phyloP scores from a whole-genome alignment of 2,329 filamentous ascomycete genomes.

The Sporothrix brunneoviolacea region DNA sequence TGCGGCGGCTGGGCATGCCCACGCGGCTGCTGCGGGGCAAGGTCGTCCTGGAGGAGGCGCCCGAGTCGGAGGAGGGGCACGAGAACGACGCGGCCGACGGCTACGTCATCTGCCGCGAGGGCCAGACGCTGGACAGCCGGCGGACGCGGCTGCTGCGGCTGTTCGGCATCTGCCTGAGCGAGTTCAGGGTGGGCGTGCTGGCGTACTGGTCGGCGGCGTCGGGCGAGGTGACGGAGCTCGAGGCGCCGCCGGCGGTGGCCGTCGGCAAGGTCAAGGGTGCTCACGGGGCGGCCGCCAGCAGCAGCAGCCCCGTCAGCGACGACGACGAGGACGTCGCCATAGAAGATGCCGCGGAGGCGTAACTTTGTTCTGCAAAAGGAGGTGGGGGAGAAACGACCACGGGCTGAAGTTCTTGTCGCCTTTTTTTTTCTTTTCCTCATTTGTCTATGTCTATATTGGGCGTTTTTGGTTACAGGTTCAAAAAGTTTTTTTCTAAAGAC shows the following conservation, averaged over 20 bases:
- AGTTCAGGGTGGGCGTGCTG: conserved; percentile 77
- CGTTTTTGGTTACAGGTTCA: conserved; percentile 13
- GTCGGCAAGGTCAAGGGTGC: background rate
- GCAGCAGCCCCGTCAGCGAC: background rate
- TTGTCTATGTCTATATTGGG: background rate
- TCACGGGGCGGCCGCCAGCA: background rate
- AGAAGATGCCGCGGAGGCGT: conserved; percentile 2
- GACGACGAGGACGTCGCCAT: conserved; percentile 10
- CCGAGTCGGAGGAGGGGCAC: conserved; percentile 39
- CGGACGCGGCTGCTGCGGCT: conserved; percentile 93
- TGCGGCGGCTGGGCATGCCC: conserved; percentile 83
- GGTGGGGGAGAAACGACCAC: no score
- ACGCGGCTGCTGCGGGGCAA: conserved; percentile 83
- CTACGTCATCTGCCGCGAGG: conserved; percentile 80
- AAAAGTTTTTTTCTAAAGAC: conserved; percentile 6
- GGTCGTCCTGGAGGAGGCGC: conserved; percentile 57
- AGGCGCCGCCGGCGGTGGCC: conserved; percentile 15
- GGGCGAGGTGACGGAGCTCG: conserved; percentile 52
- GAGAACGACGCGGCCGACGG: conserved; percentile 40
- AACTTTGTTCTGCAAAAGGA: no score
- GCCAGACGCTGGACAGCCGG: conserved; percentile 77
- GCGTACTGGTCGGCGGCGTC: conserved; percentile 64
- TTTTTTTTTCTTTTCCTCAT: background rate
- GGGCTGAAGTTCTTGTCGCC: background rate
- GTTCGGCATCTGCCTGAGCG: conserved; percentile 82